A percentile compares a stretch with the other conserved stretches of the same genome.
Evolutionary conservation across 1,284 basidiomycete species (phyloP).

Genomic region (Cutaneotrichosporon spelunceum): DNA sequence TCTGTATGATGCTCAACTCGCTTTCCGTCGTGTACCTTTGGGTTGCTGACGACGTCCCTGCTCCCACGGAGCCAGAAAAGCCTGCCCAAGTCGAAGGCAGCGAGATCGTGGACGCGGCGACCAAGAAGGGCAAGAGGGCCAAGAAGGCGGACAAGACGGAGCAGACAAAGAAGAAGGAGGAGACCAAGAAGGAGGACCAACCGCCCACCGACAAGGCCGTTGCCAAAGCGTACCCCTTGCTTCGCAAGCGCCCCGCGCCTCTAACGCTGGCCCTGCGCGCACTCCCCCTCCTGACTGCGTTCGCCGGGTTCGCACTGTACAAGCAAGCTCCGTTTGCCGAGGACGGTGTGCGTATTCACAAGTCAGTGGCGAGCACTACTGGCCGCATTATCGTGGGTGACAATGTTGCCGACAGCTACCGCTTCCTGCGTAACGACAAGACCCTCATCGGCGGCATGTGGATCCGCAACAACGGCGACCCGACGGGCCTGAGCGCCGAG

Average conservation of each 20-base stretch:
- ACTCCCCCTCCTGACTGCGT: neutral
- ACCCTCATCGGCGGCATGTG: conserved; percentile 85
- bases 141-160: neutral
- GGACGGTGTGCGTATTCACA: conserved; percentile 12
- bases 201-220: neutral
- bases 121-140: neutral
- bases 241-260: neutral
- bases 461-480: conserved; percentile 52
- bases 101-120: neutral
- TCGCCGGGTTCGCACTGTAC: neutral
- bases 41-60: neutral
- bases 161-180: neutral
- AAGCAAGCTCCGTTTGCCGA: neutral
- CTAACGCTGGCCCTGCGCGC: neutral
- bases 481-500: conserved; percentile 45
- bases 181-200: neutral
- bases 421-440: conserved; percentile 81
- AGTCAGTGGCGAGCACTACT: conserved; percentile 61
- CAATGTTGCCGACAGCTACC: conserved; percentile 59
- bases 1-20: neutral
- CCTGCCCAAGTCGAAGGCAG: neutral
- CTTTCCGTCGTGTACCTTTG: conserved; percentile 1
- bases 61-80: neutral
- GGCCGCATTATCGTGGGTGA: conserved; percentile 75
- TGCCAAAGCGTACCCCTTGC: no score